These are phyloP conservation scores for Russula dissimulans DNA, from an alignment of 768 basidiomycete species.

Conservation along the genomic window DNA sequence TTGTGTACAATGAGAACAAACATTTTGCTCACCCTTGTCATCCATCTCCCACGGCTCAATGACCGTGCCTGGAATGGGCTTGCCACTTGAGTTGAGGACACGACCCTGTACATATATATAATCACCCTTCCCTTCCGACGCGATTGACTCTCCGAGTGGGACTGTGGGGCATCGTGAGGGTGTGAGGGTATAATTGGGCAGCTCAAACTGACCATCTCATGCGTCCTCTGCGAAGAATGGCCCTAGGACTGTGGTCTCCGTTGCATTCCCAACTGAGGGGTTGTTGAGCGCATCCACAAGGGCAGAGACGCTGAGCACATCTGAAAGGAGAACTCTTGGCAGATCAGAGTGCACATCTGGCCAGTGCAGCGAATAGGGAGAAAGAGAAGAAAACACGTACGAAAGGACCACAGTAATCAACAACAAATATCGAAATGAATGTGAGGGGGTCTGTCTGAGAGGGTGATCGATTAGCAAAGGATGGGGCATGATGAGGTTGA, in stretches of 20 bases:
- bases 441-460: too few relatives aligned
- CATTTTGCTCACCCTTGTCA: slow-evolving; percentile 41
- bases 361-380: too few relatives aligned
- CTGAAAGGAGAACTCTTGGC: slow-evolving; percentile 74
- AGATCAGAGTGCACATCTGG: slow-evolving; percentile 57
- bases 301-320: too few relatives aligned
- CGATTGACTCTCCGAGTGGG: slow-evolving; percentile 61
- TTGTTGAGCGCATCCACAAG: too few relatives aligned
- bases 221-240: slow-evolving; percentile 82
- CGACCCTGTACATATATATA: slow-evolving; percentile 75
- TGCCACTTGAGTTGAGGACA: slow-evolving; percentile 48
- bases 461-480: too few relatives aligned
- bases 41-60: slow-evolving; percentile 88
- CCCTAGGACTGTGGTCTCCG: slow-evolving; percentile 70
- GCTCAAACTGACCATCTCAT: slow-evolving; percentile 52
- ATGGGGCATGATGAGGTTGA: too few relatives aligned
- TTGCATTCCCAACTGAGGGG: slow-evolving; percentile 49
- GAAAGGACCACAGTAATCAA: too few relatives aligned
- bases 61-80: slow-evolving; percentile 52
- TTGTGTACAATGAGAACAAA: too few relatives aligned
- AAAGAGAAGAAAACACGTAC: too few relatives aligned
- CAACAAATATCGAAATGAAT: too few relatives aligned
- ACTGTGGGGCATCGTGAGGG: slow-evolving; percentile 35
- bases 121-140: slow-evolving; percentile 80
- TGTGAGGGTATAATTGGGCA: not conserved